These are phyloP conservation scores for Picea mariana DNA, from an alignment of 83 land plant genomes.

Conservation along the genomic window DNA sequence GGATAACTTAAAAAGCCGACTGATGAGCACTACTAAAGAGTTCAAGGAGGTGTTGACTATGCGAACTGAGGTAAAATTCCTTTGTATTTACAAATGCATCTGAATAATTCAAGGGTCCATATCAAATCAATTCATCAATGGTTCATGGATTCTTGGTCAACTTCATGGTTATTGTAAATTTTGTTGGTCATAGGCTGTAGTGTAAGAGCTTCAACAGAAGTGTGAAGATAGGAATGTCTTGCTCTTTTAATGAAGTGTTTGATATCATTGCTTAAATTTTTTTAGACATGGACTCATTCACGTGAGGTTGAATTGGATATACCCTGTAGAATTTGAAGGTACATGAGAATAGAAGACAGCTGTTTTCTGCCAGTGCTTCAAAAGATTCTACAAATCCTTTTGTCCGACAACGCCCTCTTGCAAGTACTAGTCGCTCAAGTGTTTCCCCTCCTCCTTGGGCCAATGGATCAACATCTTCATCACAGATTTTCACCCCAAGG, in stretches of 20 bases:
- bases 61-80: slow-evolving; percentile 77
- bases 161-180: background rate
- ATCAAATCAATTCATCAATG: too few species aligned
- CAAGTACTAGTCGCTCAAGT: slow-evolving; percentile 29
- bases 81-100: background rate
- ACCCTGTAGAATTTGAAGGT: slow-evolving; percentile 82
- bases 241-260: background rate
- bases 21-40: slow-evolving; percentile 92
- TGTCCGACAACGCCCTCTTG: slow-evolving; percentile 81
- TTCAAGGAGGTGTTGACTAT: slow-evolving; percentile 93
- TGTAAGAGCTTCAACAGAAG: background rate
- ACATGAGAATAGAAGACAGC: slow-evolving; percentile 86
- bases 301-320: slow-evolving; percentile 4
- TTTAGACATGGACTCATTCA: background rate
- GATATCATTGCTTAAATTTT: background rate
- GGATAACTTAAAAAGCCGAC: slow-evolving; percentile 83
- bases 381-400: slow-evolving; percentile 69
- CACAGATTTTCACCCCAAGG: slow-evolving; percentile 47
- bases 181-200: background rate
- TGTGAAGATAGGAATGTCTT: too few species aligned
- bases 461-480: slow-evolving; percentile 71
- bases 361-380: slow-evolving; percentile 67
- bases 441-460: slow-evolving; percentile 80
- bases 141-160: background rate
- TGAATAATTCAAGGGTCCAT: too few species aligned